Evolutionary conservation across 805 yeast genomes (phyloP).

Genomic region (Cyberlindnera japonica): DNA sequence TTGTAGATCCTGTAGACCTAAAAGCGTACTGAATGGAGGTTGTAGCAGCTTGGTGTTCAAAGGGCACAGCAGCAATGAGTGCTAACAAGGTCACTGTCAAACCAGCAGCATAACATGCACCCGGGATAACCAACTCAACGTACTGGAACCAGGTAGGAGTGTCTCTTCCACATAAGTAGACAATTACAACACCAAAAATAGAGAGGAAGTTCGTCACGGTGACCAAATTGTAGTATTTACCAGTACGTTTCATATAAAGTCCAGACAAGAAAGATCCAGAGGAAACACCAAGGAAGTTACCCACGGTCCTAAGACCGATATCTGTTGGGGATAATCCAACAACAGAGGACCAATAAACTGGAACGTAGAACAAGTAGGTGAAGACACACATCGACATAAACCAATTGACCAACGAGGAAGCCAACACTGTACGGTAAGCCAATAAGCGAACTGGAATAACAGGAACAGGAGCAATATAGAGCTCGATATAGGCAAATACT

Average conservation of each 20-base stretch:
- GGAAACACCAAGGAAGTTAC: conserved; percentile 66
- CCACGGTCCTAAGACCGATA: conserved; percentile 50
- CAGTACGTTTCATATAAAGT: conserved; percentile 60
- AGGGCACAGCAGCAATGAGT: conserved; percentile 70
- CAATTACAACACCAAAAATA: conserved; percentile 42
- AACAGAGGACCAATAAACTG: conserved; percentile 61
- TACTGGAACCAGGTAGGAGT: conserved; percentile 38
- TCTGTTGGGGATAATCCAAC: conserved; percentile 49
- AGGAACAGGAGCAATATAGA: conserved; percentile 48
- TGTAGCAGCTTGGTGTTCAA: conserved; percentile 71
- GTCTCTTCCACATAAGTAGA: conserved; percentile 27
- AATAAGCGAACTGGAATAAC: conserved; percentile 58
- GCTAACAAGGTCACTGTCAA: conserved; percentile 72
- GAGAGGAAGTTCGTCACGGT: conserved; percentile 40
- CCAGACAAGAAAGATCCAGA: conserved; percentile 68
- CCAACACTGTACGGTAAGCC: conserved; percentile 53
- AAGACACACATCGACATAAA: conserved; percentile 65
- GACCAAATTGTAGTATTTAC: conserved; percentile 53
- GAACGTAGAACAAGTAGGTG: conserved; percentile 63
- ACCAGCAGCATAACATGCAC: conserved; percentile 62
- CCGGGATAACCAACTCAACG: conserved; percentile 47
- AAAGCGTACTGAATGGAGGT: conserved; percentile 89
- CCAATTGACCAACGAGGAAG: conserved; percentile 64
- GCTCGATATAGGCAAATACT: conserved; percentile 43
- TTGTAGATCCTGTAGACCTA: conserved; percentile 81